Evolutionary conservation across 2,329 filamentous ascomycete species (phyloP), one percentile per base, ranked within the genome.

Genomic region (Ambrosiella beaveri): DNA sequence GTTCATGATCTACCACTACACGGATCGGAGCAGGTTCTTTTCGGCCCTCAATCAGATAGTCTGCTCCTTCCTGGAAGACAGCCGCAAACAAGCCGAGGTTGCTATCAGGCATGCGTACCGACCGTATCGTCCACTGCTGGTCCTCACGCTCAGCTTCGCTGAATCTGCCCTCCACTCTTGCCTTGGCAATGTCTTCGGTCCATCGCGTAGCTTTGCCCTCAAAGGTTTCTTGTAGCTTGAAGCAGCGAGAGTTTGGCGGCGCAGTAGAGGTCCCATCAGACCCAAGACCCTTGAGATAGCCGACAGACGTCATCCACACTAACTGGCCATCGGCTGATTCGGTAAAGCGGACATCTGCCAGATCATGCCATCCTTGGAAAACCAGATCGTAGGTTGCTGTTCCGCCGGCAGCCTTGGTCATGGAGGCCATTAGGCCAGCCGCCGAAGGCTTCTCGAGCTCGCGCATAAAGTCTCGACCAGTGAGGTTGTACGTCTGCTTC

Each of bases 131-230:
- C 89, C 88, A 96, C 64, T 79, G 81, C 13, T 82, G 77, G 60
- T 84, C 80, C 68, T 95, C 88, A 60, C 90, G 81, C 71, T 95
- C 88, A n/a, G 74, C 68, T 67, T 95, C 89, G 0, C 86, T 73
- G 65, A 94, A 95, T 9, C 90, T 80, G 5, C 83, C 85, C 69
- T 96, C 91, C 12, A 96, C 81, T 62, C 84, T 82, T 7, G 90
- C 89, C 70, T 91, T 94, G 53, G 83, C 81, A 11, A 96, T 76
- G 63, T 97, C 93, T 69, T 97, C 91, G 36, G 82, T 81, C 70
- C 88, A 83, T 61, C 84, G 86, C 15, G 75, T 73, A 1, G 85
- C 87, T 67, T 84, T 90, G 35, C 82, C 83, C 66, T 95, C 86
- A 64, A 91, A 91, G 7, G 78, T 71, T 56, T 88, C 86, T 55